These are phyloP conservation scores for Pestalotiopsis sp. DNA, from an alignment of 2,329 filamentous ascomycete species.

Conservation along the genomic window DNA sequence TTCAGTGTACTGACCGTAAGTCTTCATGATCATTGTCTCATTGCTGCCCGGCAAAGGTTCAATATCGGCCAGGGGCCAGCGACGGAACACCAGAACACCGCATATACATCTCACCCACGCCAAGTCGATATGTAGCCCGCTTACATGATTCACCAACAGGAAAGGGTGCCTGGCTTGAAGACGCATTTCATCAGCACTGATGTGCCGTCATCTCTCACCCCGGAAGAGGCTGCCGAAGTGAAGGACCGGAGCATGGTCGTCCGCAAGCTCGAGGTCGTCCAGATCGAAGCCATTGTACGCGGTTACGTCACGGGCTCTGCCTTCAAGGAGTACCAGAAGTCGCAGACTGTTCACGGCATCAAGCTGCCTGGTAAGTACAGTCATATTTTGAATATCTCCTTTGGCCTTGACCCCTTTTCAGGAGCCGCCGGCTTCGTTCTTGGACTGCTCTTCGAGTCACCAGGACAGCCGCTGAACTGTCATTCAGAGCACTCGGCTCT, in stretches of 20 bases:
- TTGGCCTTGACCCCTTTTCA: not conserved
- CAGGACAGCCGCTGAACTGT: not conserved
- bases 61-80: too few relatives aligned
- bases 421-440: not conserved
- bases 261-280: constrained; percentile 72
- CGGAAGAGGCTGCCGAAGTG: constrained; percentile 52
- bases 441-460: not conserved
- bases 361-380: constrained; percentile 50
- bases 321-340: constrained; percentile 74
- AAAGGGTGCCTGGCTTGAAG: constrained; percentile 48
- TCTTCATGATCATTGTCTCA: not conserved
- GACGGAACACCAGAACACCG: too few relatives aligned
- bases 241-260: constrained; percentile 77
- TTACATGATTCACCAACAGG: not conserved
- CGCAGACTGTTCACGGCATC: constrained; percentile 81
- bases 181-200: constrained; percentile 52
- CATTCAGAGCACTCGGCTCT: not conserved
- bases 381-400: not conserved
- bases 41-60: not conserved
- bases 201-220: constrained; percentile 30
- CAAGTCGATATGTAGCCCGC: not conserved
- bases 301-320: constrained; percentile 88
- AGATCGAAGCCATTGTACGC: constrained; percentile 70
- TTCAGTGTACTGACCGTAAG: constrained; percentile 46
- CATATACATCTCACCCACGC: not conserved